Evolutionary conservation across 2,329 filamentous ascomycete genomes (phyloP), one percentile per base, ranked within the genome.

Genomic region (Blastomyces silverae): DNA sequence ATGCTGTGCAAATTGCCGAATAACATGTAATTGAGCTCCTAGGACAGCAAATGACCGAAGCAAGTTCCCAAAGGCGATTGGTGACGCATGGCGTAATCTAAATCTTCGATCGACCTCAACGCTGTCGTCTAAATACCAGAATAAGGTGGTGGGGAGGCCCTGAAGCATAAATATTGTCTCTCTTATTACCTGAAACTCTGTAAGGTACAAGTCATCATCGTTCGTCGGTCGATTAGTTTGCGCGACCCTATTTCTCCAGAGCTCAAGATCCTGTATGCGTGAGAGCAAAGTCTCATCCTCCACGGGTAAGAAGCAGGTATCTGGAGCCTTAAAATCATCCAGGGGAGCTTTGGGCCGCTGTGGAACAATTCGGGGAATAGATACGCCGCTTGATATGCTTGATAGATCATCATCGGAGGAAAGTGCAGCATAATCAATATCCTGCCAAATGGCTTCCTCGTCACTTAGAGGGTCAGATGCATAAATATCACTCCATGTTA

Each of bases 131-230:
- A 74, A 42, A 63, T 73, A 69, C 79, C 75, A 68, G 70, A 92
- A 96, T 0, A 96, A 73, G 1, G 86, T 88, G 2, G 89, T 93
- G 6, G 87, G 84, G 3, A 94, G 79, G 0, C 92, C 92, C 63
- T 86, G 85, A 0, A 97, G 82, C 90, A 97, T 95, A 71, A 91
- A 93, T 0, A 97, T 79, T 0, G 86, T 84, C 72, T 97, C 92
- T 59, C 91, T 85, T 34, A 92, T 79, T 13, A 87, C 80, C 68
- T 92, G 87, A 1, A 89, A 79, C 73, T 96, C 92, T 0, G 89
- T 85, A 6, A 93, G 79, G 20, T 67, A 66, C 37, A 73, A 70
- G 65, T 71, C 72, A 37, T 70, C 64, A 46, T 68, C 64, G 20
- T 67, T 67, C 13, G 64, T 64, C 50, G 70, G 63, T n/a, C 69